These are phyloP conservation scores for Cinnamomum micranthum DNA, from an alignment of 164 flowering plant species.

Conservation along the genomic window DNA sequence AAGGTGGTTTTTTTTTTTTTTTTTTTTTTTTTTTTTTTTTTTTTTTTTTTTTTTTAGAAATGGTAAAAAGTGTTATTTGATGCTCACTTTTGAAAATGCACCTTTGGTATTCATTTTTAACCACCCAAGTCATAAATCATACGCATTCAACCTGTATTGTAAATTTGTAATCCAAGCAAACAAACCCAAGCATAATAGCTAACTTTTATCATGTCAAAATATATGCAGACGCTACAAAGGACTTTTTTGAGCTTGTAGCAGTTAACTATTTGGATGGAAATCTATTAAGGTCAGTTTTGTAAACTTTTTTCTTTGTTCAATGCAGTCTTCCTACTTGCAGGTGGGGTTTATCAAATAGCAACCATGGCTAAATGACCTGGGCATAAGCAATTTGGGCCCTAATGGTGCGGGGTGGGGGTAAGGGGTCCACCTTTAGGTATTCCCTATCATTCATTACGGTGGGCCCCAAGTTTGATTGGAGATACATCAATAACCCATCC, in stretches of 20 bases:
- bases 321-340: not conserved
- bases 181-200: not conserved
- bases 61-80: no score
- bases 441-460: not conserved
- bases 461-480: no score
- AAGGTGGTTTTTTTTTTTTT: not conserved
- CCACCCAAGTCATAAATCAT: no score
- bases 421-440: not conserved
- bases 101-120: no score
- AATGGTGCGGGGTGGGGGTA: not conserved
- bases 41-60: no score
- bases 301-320: not conserved
- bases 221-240: slow-evolving; percentile 67
- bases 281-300: slow-evolving; percentile 26
- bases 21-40: no score
- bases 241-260: slow-evolving; percentile 49
- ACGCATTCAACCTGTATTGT: no score
- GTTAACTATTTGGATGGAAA: slow-evolving; percentile 26
- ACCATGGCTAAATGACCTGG: not conserved
- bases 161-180: no score
- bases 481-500: not conserved
- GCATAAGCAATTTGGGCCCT: not conserved
- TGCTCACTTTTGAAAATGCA: no score
- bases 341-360: not conserved
- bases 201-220: slow-evolving; percentile 2